Percentiles rank a stretch among this genome's conserved stretches.
phyloP scores from a whole-genome alignment of 441 rosid species.

The Adansonia grandidieri region DNA sequence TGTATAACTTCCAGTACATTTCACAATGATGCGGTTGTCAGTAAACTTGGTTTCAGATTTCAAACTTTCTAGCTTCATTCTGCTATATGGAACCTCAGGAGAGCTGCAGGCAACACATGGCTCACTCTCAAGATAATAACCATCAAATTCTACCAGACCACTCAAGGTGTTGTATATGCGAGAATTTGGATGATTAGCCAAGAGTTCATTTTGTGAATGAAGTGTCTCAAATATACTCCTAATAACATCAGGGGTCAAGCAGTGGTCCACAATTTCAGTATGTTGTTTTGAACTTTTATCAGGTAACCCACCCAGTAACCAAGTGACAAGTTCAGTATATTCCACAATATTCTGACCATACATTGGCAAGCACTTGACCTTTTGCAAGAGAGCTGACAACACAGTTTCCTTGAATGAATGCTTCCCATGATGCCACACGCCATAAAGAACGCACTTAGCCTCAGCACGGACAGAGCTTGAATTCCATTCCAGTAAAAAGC shows the following conservation, averaged over 20 bases:
- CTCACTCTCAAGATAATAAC: slow-evolving; percentile 99
- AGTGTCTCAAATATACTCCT: slow-evolving; percentile 91
- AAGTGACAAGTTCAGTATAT: slow-evolving; percentile 90
- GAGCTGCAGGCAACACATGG: slow-evolving; percentile 99
- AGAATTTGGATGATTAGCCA: slow-evolving; percentile 99
- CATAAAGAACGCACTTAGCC: slow-evolving; percentile 91
- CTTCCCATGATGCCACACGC: slow-evolving; percentile 99
- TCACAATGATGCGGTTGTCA: slow-evolving; percentile 98
- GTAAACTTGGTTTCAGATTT: slow-evolving; percentile 99
- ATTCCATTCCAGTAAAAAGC: slow-evolving; percentile 98
- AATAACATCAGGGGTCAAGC: slow-evolving; percentile 85
- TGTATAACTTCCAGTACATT: slow-evolving; percentile 99
- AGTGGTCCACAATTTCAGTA: slow-evolving; percentile 77
- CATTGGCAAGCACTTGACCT: slow-evolving; percentile 76
- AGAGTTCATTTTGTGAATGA: slow-evolving; percentile 95
- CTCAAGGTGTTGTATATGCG: slow-evolving; percentile 95
- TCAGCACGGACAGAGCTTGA: slow-evolving; percentile 93
- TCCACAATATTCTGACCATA: slow-evolving; percentile 99
- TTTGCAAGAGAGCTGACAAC: slow-evolving; percentile 75
- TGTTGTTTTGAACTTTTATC: slow-evolving; percentile 82
- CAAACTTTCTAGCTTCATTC: slow-evolving; percentile 98
- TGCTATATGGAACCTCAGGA: slow-evolving; percentile 98
- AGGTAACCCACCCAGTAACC: slow-evolving; percentile 86
- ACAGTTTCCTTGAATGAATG: slow-evolving; percentile 82
- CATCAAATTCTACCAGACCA: slow-evolving; percentile 98